These are phyloP conservation scores for Macaranga tanarius DNA, from an alignment of 441 rosid genomes.

Conservation along the genomic window DNA sequence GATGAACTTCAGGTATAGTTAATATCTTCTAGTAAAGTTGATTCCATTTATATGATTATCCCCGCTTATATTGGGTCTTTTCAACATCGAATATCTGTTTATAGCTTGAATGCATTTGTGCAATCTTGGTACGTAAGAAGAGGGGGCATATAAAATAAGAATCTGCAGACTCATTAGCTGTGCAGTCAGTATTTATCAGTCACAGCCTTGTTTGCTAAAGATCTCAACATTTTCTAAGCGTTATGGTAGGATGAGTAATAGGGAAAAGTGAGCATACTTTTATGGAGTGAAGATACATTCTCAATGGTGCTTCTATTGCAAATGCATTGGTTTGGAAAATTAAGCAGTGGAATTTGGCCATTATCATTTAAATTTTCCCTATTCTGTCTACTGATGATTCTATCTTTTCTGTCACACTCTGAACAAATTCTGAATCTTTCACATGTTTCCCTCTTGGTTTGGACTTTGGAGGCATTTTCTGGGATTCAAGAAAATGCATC, in stretches of 20 bases:
- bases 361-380: background rate
- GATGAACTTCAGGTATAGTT: conserved; percentile 90
- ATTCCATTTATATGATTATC: background rate
- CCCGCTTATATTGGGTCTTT: background rate
- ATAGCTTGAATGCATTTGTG: background rate
- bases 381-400: background rate
- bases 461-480: background rate
- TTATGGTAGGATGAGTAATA: background rate
- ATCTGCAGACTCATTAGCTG: background rate
- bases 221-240: background rate
- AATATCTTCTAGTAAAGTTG: background rate
- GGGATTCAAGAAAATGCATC: background rate
- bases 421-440: background rate
- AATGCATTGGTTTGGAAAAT: background rate
- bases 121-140: background rate
- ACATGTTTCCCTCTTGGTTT: background rate
- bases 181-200: background rate
- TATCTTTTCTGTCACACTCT: background rate
- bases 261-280: background rate
- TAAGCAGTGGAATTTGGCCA: background rate
- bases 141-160: background rate
- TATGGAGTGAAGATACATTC: background rate
- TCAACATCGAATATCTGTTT: background rate
- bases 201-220: background rate
- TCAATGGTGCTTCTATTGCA: background rate